A percentile compares a stretch with the other conserved stretches of the same genome.
phyloP scores from a whole-genome alignment of 140 eudicot genomes.

The Bidens hawaiensis region DNA sequence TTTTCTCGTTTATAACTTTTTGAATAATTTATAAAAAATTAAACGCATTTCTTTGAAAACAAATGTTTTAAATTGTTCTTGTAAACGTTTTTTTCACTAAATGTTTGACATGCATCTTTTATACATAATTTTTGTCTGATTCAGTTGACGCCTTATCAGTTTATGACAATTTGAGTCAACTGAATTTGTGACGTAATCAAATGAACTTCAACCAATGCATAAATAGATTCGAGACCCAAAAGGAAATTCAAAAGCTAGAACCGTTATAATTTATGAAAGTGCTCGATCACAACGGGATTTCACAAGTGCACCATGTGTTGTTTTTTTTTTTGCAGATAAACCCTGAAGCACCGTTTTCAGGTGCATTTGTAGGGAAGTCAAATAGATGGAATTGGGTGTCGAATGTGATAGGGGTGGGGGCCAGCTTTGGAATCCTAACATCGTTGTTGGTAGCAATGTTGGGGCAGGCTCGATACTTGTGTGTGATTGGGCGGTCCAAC shows the following conservation, averaged over 20 bases:
- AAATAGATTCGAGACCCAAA: not conserved
- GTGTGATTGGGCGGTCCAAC: slow-evolving; percentile 91
- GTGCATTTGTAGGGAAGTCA: slow-evolving; percentile 58
- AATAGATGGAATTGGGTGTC: slow-evolving; percentile 79
- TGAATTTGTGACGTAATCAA: not conserved
- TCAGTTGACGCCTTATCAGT: not conserved
- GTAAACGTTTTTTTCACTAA: not conserved
- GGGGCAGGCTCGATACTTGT: slow-evolving; percentile 95
- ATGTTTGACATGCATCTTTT: too few relatives aligned
- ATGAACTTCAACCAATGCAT: not conserved
- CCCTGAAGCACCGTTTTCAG: slow-evolving; percentile 78
- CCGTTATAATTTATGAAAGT: not conserved
- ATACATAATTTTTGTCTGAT: not conserved
- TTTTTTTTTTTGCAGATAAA: slow-evolving; percentile 55
- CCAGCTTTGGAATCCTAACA: slow-evolving; percentile 91
- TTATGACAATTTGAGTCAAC: not conserved
- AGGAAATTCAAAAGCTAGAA: not conserved
- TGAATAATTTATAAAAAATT: too few relatives aligned
- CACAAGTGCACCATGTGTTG: not conserved
- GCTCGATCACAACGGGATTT: not conserved
- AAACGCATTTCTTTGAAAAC: too few relatives aligned
- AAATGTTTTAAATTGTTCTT: not conserved
- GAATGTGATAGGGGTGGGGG: slow-evolving; percentile 92
- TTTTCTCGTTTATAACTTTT: too few relatives aligned
- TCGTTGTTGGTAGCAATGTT: slow-evolving; percentile 89